Conservation (phyloP, 768 basidiomycete genomes). For the Lactarius deliciosus region DNA sequence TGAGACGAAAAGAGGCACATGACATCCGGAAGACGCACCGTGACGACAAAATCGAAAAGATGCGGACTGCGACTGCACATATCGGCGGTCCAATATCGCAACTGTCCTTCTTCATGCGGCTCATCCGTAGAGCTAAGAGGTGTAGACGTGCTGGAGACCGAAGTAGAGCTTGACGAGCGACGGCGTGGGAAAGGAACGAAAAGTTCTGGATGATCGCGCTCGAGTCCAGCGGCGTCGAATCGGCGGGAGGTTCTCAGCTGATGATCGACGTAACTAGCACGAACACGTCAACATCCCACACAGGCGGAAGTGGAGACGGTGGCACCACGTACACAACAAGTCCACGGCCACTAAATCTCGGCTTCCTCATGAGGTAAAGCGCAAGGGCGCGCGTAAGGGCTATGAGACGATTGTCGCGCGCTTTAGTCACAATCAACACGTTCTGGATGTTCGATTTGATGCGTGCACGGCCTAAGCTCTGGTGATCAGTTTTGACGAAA, state of each 20-base stretch:
- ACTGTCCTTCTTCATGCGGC: slow-evolving; percentile 72
- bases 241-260: slow-evolving; percentile 87
- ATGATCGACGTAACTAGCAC: slow-evolving; percentile 83
- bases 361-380: slow-evolving; percentile 91
- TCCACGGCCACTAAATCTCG: slow-evolving; percentile 66
- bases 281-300: slow-evolving; percentile 18
- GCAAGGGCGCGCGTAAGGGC: slow-evolving; percentile 92
- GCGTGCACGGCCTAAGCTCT: slow-evolving; percentile 74
- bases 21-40: slow-evolving; percentile 53
- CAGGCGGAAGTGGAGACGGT: slow-evolving; percentile 26
- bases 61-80: slow-evolving; percentile 93
- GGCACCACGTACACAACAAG: slow-evolving; percentile 70
- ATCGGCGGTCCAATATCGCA: slow-evolving; percentile 95
- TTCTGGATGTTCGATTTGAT: slow-evolving; percentile 91
- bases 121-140: slow-evolving; percentile 46
- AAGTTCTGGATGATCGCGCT: slow-evolving; percentile 82
- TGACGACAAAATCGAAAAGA: slow-evolving; percentile 96
- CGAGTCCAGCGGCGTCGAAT: slow-evolving; percentile 90
- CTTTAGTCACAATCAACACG: slow-evolving; percentile 95
- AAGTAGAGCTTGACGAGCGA: slow-evolving; percentile 66
- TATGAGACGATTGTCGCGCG: slow-evolving; percentile 94
- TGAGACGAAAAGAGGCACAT: not conserved
- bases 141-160: slow-evolving; percentile 56
- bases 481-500: not conserved
- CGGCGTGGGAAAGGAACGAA: slow-evolving; percentile 78